phyloP scores from a whole-genome alignment of 2,329 filamentous ascomycete species.

The Phoma herbarum region DNA sequence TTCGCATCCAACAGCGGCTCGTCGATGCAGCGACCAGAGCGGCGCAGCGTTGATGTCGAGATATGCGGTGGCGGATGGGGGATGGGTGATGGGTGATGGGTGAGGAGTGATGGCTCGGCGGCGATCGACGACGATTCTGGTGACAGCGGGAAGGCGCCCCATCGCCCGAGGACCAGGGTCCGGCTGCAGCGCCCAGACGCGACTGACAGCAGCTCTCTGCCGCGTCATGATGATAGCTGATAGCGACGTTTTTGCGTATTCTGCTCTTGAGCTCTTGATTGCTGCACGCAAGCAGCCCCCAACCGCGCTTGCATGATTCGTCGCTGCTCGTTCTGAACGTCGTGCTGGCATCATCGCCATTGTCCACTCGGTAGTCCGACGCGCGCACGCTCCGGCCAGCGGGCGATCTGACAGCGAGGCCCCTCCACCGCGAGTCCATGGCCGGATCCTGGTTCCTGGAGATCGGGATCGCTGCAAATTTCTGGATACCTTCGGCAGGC shows the following conservation, averaged over 20 bases:
- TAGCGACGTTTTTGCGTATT: neutral
- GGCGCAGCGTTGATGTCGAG: constrained; percentile 3
- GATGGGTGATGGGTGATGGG: too few relatives aligned
- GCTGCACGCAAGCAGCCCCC: neutral
- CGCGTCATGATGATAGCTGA: neutral
- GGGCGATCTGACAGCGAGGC: constrained; percentile 27
- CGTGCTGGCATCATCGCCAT: too few relatives aligned
- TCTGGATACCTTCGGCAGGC: neutral
- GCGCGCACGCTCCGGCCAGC: constrained; percentile 26
- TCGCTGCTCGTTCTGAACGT: neutral
- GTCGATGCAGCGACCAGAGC: neutral
- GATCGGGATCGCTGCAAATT: constrained; percentile 2
- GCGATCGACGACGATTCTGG: constrained; percentile 3
- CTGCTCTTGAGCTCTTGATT: neutral
- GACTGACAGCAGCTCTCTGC: neutral
- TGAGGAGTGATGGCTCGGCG: constrained; percentile 19
- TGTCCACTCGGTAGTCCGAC: constrained; percentile 12
- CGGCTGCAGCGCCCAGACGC: neutral
- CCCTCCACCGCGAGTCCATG: constrained; percentile 18
- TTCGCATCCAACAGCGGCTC: neutral
- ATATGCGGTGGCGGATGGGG: constrained; percentile 7
- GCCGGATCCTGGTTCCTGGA: constrained; percentile 26
- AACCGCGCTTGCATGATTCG: too few relatives aligned
- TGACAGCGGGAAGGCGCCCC: neutral
- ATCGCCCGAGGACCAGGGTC: neutral